Evolutionary conservation across 2,329 filamentous ascomycete species (phyloP), one percentile per base, ranked within the genome.

Genomic region (Arthroderma uncinatum): DNA sequence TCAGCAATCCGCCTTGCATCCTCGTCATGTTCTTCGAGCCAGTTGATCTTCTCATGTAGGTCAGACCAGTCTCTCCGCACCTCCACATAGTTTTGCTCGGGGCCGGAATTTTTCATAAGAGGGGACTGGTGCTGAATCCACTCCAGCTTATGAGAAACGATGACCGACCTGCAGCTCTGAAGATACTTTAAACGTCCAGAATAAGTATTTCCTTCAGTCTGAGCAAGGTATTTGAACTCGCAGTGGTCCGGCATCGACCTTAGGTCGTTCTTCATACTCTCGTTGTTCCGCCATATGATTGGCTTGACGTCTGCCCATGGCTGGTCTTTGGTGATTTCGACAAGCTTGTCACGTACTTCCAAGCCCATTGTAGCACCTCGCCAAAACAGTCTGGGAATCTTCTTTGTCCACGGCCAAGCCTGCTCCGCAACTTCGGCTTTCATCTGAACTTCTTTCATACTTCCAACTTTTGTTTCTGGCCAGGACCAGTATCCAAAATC

Each of bases 31-130:
- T 70, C 67, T 48, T 76, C 67, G 3, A 79, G 66, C 56, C 71
- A 72, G 16, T 73, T 59, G 40, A 78, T 70, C 57, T 73, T 75
- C 6, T 64, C 61, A 10, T 71, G 67, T 57, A 83, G 71, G 61
- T 86, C 82, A 39, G 78, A 79, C 66, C 82, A 86, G 63, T 80
- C 75, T 4, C 71, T 64, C 21, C 74, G 66, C 0, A 80, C 76
- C 57, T 76, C 67, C 12, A 80, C 70, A 42, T 73, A 78, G 58
- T 80, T 80, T 28, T 77, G 74, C 2, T 76, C 70, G 1, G 74
- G 71, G 0, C 78, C 78, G 1, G 69, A 68, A 0, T 72, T 63
- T 21, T 36, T 39, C 30, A 37, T 39, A 14, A 36, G 33, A 23
- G 50, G 50, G 0, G 78, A 72, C 0, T 72, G 73, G 48, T 78